Conservation (phyloP, 169 alveolate species). For the Babesia bovis region DNA sequence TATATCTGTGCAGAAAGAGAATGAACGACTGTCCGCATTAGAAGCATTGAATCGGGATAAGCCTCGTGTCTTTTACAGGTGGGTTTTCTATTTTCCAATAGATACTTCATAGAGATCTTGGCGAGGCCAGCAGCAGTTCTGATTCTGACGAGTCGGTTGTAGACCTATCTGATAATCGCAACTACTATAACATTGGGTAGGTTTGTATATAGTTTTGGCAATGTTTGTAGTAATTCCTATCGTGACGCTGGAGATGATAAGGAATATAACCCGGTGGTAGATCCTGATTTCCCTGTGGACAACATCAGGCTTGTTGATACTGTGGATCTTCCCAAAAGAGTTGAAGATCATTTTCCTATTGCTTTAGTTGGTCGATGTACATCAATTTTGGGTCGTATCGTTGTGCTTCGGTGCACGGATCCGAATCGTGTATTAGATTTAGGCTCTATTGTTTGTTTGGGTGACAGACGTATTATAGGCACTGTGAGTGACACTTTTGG, state of each 20-base stretch:
- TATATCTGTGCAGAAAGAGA: constrained; percentile 2
- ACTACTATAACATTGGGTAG: background rate
- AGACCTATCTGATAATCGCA: constrained; percentile 22
- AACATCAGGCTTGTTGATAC: constrained; percentile 64
- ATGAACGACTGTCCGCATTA: constrained; percentile 8
- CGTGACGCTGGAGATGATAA: background rate
- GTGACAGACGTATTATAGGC: constrained; percentile 59
- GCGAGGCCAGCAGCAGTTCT: constrained; percentile 18
- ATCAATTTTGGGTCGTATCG: constrained; percentile 47
- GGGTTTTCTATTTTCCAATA: no score
- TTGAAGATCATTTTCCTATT: constrained; percentile 48
- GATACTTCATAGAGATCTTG: no score
- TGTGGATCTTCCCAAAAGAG: constrained; percentile 56
- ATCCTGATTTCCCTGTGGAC: constrained; percentile 43
- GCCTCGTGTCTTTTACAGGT: background rate
- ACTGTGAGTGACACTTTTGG: constrained; percentile 70
- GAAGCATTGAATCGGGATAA: background rate
- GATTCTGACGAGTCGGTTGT: constrained; percentile 47
- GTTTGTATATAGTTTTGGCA: background rate
- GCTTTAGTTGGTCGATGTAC: constrained; percentile 38
- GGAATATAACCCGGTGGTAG: constrained; percentile 18
- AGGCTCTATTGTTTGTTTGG: constrained; percentile 65
- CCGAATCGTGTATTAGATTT: constrained; percentile 40
- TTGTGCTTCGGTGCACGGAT: constrained; percentile 46
- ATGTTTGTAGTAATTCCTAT: background rate